phyloP scores from a whole-genome alignment of 2,329 filamentous ascomycete genomes.

The Cladobotryum protrusum region DNA sequence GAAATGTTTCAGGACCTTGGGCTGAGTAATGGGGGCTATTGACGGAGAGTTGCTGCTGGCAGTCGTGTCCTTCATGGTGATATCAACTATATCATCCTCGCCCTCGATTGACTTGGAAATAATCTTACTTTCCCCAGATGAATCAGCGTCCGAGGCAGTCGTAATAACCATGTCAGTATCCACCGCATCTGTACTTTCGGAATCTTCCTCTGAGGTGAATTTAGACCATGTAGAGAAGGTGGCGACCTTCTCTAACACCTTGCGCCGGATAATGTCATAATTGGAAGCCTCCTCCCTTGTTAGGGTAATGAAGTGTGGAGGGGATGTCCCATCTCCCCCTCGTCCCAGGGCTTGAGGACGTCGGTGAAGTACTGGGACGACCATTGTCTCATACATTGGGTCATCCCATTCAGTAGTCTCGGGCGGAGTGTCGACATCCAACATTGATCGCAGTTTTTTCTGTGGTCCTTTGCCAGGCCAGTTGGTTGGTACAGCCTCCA shows the following conservation, averaged over 20 bases:
- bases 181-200: conserved; percentile 43
- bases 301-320: conserved; percentile 68
- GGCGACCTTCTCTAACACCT: conserved; percentile 69
- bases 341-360: conserved; percentile 29
- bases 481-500: conserved; percentile 75
- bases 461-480: conserved; percentile 50
- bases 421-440: conserved; percentile 38
- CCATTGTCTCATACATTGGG: conserved; percentile 55
- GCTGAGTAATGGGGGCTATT: conserved; percentile 14
- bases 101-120: conserved; percentile 75
- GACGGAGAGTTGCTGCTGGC: conserved; percentile 23
- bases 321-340: conserved; percentile 26
- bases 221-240: conserved; percentile 68
- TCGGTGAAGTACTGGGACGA: conserved; percentile 67
- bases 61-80: conserved; percentile 68
- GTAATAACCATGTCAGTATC: conserved; percentile 66
- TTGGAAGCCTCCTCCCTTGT: conserved; percentile 61
- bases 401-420: conserved; percentile 52
- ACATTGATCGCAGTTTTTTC: conserved; percentile 45
- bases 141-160: conserved; percentile 57
- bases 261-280: conserved; percentile 69
- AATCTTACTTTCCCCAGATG: conserved; percentile 63
- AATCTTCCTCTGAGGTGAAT: conserved; percentile 47
- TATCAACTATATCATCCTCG: conserved; percentile 85
- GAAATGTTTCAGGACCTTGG: conserved; percentile 39